Base-by-base conservation (phyloP, 2,329 filamentous ascomycete genomes). In the Venturia asperata region DNA sequence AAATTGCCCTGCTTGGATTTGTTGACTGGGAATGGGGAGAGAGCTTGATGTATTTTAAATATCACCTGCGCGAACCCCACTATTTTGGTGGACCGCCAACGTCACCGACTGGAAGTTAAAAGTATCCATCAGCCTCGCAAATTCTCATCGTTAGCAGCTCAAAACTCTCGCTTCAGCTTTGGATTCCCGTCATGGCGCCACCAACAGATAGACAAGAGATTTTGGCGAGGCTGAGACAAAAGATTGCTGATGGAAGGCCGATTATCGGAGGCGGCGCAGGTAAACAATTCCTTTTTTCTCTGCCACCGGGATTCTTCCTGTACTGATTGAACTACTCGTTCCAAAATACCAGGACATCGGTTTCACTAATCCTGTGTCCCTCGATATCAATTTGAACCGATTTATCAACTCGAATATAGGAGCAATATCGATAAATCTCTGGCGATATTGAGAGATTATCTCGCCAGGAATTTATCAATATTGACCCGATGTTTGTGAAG, bases 251-350 rank as follows among this genome's bases (percentile, higher is more conserved):
- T 67, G 83, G 82, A 42, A 81, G 81, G 56, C 79, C 84, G 64
- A 85, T 90, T 61, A 81, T 90, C 56, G 87, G 87, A n/a, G 87
- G 86, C 0, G 87, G 87, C 13, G 87, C 87, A 30, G 52, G 52
- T 58, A 37, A 37, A 11, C 7, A 21, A 83, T 80, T 79, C 2
- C 37, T 21, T 37, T n/a, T 37, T n/a, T 37, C 15, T 4, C 19
- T 9, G n/a, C 19, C 30, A 34, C 30, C 30, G 30, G 3, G 3
- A 34, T 34, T 34, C 3, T 34, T 34, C 30, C n/a, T n/a, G n/a
- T n/a, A n/a, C n/a, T n/a, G n/a, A n/a, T n/a, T n/a, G n/a, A n/a
- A n/a, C n/a, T 34, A 3, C 30, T 6, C 6, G 30, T 34, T 34
- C 6, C 30, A 34, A 3, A 34, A 34, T 34, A 34, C 6, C 30